Percentiles rank a stretch among this genome's conserved stretches.
Evolutionary conservation across 176 grass and related monocot species (phyloP).

Genomic region (Miscanthus lutarioriparius): DNA sequence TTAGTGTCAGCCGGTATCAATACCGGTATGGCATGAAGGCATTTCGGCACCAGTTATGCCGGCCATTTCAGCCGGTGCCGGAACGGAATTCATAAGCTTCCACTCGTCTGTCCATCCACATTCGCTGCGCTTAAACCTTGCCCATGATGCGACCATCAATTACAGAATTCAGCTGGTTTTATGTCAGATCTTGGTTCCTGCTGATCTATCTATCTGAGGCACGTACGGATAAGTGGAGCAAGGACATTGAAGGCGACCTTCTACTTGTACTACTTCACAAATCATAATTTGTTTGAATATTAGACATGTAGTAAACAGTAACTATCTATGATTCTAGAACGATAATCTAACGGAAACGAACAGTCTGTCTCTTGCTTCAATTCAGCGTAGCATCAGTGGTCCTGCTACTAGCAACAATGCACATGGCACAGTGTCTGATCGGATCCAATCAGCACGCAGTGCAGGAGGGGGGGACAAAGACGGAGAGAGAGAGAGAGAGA

Average conservation of each 20-base stretch:
- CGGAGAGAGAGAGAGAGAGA: not conserved
- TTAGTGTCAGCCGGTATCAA: no score
- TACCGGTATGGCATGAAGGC: no score
- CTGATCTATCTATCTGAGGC: not conserved
- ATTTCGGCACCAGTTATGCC: no score
- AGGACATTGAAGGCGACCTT: not conserved
- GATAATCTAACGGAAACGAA: not conserved
- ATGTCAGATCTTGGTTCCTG: slow-evolving; percentile 3
- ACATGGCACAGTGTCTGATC: not conserved
- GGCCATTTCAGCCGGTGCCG: no score
- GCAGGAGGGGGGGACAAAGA: not conserved
- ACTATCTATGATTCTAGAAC: not conserved
- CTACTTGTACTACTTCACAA: not conserved
- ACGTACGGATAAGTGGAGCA: not conserved
- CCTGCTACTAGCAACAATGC: slow-evolving; percentile 4
- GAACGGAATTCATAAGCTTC: no score
- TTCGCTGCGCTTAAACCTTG: slow-evolving; percentile 7
- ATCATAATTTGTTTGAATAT: not conserved
- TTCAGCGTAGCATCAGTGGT: not conserved
- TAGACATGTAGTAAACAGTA: not conserved
- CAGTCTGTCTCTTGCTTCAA: not conserved
- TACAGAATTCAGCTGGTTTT: not conserved
- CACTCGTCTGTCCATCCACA: not conserved
- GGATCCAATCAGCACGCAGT: not conserved
- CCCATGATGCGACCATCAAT: slow-evolving; percentile 5